Conservation (phyloP, 2,329 filamentous ascomycete species). For the Fonsecaea pugnacius region DNA sequence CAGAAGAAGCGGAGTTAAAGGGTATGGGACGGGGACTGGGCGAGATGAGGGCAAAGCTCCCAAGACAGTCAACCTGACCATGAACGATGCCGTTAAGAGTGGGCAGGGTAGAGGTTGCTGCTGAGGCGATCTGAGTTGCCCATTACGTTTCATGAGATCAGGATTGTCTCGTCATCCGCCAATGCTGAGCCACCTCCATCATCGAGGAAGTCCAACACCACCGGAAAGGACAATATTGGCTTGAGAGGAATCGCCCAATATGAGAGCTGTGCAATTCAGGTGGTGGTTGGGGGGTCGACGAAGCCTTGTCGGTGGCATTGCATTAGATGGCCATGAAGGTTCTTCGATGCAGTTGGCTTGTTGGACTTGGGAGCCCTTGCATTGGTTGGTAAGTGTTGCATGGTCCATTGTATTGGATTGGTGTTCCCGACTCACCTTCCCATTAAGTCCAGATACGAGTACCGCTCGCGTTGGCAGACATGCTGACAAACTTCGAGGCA, state of each 20-base stretch:
- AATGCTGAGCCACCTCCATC: neutral
- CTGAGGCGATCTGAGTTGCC: slow-evolving; percentile 15
- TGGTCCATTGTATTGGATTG: neutral
- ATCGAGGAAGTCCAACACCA: neutral
- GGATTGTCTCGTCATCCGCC: neutral
- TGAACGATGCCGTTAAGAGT: slow-evolving; percentile 54
- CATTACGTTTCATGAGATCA: neutral
- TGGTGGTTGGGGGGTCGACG: neutral
- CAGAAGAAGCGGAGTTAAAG: slow-evolving; percentile 87
- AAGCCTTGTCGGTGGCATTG: neutral
- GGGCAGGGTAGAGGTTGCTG: slow-evolving; percentile 43
- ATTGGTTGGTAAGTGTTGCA: neutral
- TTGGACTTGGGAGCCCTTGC: neutral
- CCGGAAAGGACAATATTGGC: neutral
- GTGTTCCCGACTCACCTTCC: neutral
- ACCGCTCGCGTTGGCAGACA: neutral
- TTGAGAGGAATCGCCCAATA: neutral
- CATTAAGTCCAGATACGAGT: neutral
- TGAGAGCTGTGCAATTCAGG: neutral
- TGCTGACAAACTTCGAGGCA: neutral
- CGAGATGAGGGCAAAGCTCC: slow-evolving; percentile 41
- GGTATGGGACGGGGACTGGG: slow-evolving; percentile 49
- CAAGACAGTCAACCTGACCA: slow-evolving; percentile 50
- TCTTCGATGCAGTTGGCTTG: neutral
- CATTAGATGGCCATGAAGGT: neutral